phyloP scores from a whole-genome alignment of 768 basidiomycete species.

The Xerocomus brunneocitrinus region DNA sequence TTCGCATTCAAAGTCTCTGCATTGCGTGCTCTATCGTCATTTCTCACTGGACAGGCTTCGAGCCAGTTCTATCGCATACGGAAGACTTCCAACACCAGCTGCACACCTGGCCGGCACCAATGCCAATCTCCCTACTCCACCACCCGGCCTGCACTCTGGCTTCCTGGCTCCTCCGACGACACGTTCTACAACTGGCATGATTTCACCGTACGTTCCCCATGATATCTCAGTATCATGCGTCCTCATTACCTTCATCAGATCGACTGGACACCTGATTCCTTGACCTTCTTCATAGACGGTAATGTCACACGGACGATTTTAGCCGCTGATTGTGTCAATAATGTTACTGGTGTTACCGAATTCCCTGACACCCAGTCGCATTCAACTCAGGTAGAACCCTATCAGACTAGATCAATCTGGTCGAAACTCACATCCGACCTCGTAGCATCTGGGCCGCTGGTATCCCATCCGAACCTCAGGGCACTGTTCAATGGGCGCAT shows the following conservation, averaged over 20 bases:
- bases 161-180: slow-evolving; percentile 30
- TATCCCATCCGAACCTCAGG: slow-evolving; percentile 51
- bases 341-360: slow-evolving; percentile 46
- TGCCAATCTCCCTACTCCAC: too few relatives aligned
- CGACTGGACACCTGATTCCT: slow-evolving; percentile 69
- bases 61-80: too few relatives aligned
- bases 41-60: too few relatives aligned
- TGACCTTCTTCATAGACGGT: slow-evolving; percentile 70
- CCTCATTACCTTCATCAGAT: slow-evolving; percentile 41
- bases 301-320: slow-evolving; percentile 64
- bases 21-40: too few relatives aligned
- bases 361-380: slow-evolving; percentile 77
- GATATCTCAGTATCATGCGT: neutral
- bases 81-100: too few relatives aligned
- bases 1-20: too few relatives aligned
- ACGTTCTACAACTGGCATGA: slow-evolving; percentile 71
- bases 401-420: neutral
- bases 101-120: too few relatives aligned
- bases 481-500: slow-evolving; percentile 76
- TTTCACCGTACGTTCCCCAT: slow-evolving; percentile 51
- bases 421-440: slow-evolving; percentile 3
- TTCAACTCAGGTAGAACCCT: slow-evolving; percentile 66
- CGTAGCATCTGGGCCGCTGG: slow-evolving; percentile 78
- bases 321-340: slow-evolving; percentile 52
- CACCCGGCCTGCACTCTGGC: too few relatives aligned